A percentile compares a stretch with the other conserved stretches of the same genome.
Conservation (phyloP, 2,329 filamentous ascomycete species). For the Fusarium burgessii region DNA sequence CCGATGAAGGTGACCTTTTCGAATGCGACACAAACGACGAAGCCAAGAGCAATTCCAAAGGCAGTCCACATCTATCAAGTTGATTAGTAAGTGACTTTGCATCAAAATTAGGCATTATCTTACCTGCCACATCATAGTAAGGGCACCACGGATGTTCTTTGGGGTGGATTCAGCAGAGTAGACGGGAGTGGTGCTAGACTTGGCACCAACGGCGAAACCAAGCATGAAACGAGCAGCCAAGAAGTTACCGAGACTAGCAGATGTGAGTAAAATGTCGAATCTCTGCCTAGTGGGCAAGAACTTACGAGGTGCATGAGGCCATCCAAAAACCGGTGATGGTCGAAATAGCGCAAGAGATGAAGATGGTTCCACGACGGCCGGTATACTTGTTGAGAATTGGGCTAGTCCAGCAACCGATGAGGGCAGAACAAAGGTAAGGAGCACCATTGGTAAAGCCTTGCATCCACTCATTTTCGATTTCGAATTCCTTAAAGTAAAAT, state of each 20-base stretch:
- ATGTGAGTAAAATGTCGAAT: not conserved
- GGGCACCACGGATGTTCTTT: conserved; percentile 54
- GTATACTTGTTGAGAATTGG: conserved; percentile 68
- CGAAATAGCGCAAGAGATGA: conserved; percentile 69
- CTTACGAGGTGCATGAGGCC: conserved; percentile 67
- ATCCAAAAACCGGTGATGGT: conserved; percentile 65
- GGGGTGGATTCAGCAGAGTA: conserved; percentile 55
- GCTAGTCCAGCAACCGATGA: conserved; percentile 53
- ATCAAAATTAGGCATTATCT: not conserved
- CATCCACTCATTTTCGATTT: conserved; percentile 57
- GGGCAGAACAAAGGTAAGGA: conserved; percentile 65
- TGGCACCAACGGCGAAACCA: conserved; percentile 54
- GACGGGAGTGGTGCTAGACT: conserved; percentile 52
- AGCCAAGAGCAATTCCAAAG: conserved; percentile 57
- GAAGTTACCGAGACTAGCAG: conserved; percentile 37
- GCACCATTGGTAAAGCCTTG: conserved; percentile 67
- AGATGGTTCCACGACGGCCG: conserved; percentile 73
- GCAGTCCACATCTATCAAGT: conserved; percentile 46
- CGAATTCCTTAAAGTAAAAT: conserved; percentile 51
- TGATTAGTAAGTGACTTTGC: fast-evolving
- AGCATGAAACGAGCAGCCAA: conserved; percentile 51
- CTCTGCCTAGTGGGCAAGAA: conserved; percentile 30
- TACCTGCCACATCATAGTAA: conserved; percentile 55
- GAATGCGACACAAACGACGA: conserved; percentile 52
- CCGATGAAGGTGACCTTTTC: conserved; percentile 50